Conservation (phyloP, 208 protist species). For the Trypanosoma cruzi region DNA sequence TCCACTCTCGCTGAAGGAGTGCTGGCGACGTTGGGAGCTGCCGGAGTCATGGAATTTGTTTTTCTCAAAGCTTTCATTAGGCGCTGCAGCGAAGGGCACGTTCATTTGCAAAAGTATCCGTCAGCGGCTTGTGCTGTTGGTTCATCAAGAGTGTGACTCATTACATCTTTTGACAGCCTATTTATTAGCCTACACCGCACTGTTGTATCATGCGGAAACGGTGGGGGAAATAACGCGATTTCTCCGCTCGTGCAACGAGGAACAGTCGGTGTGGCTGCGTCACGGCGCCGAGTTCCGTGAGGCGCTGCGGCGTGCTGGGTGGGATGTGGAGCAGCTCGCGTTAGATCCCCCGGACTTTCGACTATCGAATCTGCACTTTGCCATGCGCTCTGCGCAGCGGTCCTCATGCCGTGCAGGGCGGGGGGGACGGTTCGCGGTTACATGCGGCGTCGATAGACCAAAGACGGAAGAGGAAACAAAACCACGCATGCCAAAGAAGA, state of each 20-base stretch:
- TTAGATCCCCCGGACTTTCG: conserved; percentile 72
- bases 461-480: not conserved
- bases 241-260: conserved; percentile 47
- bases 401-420: conserved; percentile 15
- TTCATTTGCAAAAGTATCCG: not conserved
- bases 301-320: conserved; percentile 44
- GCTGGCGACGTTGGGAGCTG: conserved; percentile 51
- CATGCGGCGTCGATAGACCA: not conserved
- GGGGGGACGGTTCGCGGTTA: not conserved
- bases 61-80: conserved; percentile 6
- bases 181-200: conserved; percentile 68
- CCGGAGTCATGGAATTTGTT: conserved; percentile 23
- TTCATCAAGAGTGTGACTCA: conserved; percentile 64
- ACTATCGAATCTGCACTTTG: conserved; percentile 48
- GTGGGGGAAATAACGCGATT: conserved; percentile 51
- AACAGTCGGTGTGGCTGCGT: conserved; percentile 46
- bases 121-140: conserved; percentile 56
- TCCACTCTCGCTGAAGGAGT: conserved; percentile 48
- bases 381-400: conserved; percentile 28
- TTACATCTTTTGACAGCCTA: conserved; percentile 71
- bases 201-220: conserved; percentile 48
- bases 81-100: not conserved
- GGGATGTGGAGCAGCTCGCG: conserved; percentile 70
- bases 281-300: conserved; percentile 34
- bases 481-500: not conserved